phyloP scores from a whole-genome alignment of 345 rosid genomes.

The Hevea brasiliensis region DNA sequence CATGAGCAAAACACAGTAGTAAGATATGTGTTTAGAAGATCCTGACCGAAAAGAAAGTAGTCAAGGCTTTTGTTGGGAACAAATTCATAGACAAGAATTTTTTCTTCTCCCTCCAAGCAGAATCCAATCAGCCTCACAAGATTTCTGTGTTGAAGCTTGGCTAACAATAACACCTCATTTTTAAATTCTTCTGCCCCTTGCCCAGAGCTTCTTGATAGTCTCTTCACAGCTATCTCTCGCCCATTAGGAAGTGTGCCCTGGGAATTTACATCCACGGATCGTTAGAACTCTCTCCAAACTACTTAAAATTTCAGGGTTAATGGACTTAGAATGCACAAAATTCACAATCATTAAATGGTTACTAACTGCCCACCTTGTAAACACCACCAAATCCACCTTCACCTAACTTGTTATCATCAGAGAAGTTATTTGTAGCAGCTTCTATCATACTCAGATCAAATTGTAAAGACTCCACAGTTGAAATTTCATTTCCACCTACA shows the following conservation, averaged over 20 bases:
- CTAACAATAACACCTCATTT: conserved; percentile 47
- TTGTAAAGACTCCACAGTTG: conserved; percentile 45
- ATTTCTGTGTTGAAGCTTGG: conserved; percentile 55
- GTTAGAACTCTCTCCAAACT: too few relatives aligned
- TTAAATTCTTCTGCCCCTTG: conserved; percentile 51
- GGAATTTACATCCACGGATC: neutral
- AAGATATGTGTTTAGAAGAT: neutral
- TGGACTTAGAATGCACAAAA: too few relatives aligned
- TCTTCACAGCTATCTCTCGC: conserved; percentile 48
- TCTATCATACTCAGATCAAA: conserved; percentile 37
- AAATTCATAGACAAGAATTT: conserved; percentile 48
- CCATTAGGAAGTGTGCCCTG: conserved; percentile 45
- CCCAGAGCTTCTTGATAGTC: conserved; percentile 35
- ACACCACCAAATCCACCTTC: conserved; percentile 74
- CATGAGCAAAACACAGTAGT: too few relatives aligned
- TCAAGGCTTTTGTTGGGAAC: conserved; percentile 51
- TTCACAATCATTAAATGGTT: too few relatives aligned
- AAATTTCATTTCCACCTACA: conserved; percentile 38
- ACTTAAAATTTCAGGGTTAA: too few relatives aligned
- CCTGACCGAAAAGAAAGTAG: conserved; percentile 32
- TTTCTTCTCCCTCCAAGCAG: conserved; percentile 44
- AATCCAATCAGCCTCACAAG: conserved; percentile 46
- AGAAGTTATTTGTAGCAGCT: conserved; percentile 53
- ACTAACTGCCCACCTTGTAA: conserved; percentile 40
- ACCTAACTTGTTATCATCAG: conserved; percentile 54